Base-by-base conservation (phyloP, 179 eudicot genomes). In the Carnegiea gigantea region DNA sequence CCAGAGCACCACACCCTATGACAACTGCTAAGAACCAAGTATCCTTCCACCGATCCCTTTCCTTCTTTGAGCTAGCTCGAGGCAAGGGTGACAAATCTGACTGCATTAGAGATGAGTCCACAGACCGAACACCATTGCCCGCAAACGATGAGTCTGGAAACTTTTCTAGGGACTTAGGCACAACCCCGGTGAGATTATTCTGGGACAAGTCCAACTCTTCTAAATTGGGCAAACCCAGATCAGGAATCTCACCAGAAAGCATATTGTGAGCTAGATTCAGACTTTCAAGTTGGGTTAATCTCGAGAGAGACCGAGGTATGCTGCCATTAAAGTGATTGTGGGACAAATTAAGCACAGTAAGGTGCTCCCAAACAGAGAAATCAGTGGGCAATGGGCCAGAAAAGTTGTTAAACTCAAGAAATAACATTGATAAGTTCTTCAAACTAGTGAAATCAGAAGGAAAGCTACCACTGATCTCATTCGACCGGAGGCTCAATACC, bases 201-300 rank as follows among this genome's bases (percentile, higher is more conserved):
- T 85, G 73, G 13, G 99, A 92, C 83, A 96, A 87, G 60, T 92
- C 78, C 21, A 96, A 75, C 51, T 77, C 79, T 64, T 81, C 87
- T 85, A 96, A 88, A 82, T 79, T 87, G 0, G 89, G 89, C 83
- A 89, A 76, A 74, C 81, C 70, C 68, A 94, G 78, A 80, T 92
- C 91, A 62, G 97, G 99, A 80, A 95, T 89, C 79, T 81, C 83
- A 36, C 96, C 99, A 13, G 92, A 90, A 6, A 95, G 54, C 1
- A 85, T 87, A 82, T 94, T 95, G 65, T 90, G 92, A 60, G 92
- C 91, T 23, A 95, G 91, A 85, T 91, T 88, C 84, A 95, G 82
- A 80, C 84, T 79, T 0, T 85, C 21, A 64, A 95, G 91, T 80
- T 82, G 90, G 67, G 80, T 86, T 82, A 92, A 85, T 21, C 85